Percentiles rank a stretch among this genome's conserved stretches.
Conservation (phyloP, 495 filamentous ascomycete species). For the Penicillium arizonense region DNA sequence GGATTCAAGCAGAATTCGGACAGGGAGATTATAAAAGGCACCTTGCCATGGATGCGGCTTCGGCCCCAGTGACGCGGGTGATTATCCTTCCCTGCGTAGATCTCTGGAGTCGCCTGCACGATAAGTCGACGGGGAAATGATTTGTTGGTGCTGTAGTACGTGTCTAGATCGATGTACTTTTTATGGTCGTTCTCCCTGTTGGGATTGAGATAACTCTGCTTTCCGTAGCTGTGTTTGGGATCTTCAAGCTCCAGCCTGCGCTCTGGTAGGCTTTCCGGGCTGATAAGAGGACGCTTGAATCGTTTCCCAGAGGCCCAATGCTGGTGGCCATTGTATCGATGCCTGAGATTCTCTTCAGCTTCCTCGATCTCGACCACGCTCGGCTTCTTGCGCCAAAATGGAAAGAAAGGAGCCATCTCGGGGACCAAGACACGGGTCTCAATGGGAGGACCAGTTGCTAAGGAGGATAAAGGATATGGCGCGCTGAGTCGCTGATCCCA, state of each 20-base stretch:
- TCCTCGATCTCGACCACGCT: too few species aligned
- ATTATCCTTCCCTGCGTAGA: not conserved
- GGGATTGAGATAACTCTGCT: slow-evolving; percentile 9
- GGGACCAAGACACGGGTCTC: too few species aligned
- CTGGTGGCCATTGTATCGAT: too few species aligned
- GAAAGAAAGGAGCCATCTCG: too few species aligned
- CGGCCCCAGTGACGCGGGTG: slow-evolving; percentile 10
- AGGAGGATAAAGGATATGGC: too few species aligned
- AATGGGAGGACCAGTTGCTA: too few species aligned
- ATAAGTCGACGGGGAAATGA: slow-evolving; percentile 12
- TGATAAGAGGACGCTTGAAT: too few species aligned
- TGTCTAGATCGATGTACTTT: slow-evolving; percentile 11
- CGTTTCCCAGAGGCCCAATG: too few species aligned
- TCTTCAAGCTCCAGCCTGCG: slow-evolving; percentile 11
- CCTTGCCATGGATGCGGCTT: slow-evolving; percentile 3
- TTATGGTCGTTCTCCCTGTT: slow-evolving; percentile 8
- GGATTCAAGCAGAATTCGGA: slow-evolving; percentile 14
- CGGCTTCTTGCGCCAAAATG: too few species aligned
- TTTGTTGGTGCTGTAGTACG: slow-evolving; percentile 13
- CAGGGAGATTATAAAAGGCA: slow-evolving; percentile 4
- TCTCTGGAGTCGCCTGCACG: slow-evolving; percentile 8
- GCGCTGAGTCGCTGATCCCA: too few species aligned
- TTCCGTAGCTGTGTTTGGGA: not conserved
- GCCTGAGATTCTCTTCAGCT: too few species aligned
- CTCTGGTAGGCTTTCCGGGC: not conserved